Base-by-base conservation (phyloP, 2,329 filamentous ascomycete genomes). In the Aureobasidium sp. region DNA sequence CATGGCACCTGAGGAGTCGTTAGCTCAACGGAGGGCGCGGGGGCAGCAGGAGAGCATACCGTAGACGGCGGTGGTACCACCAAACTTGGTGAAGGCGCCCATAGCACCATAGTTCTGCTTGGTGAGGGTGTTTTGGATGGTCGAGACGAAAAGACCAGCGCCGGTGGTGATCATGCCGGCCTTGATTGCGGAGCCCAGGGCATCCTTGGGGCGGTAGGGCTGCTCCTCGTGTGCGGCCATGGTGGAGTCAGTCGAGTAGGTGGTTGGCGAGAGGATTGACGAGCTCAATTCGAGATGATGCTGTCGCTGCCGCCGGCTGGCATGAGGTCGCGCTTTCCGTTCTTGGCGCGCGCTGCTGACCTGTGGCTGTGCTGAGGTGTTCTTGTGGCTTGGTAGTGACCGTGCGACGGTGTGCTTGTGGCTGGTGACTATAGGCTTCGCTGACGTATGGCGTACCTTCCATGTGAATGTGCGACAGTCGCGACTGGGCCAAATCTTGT, bases 121-220 rank as follows among this genome's bases (percentile, higher is more conserved):
- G 61, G 87, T 82, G 69, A 97, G 83, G 63, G 91, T 90, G 80
- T 96, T 97, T 79, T 92, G 89, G 67, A 96, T 82, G 61, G 89
- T 87, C 56, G 90, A 88, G 64, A 88, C 74, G 75, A 91, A 82
- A 72, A 89, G 78, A 69, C 91, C 91, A 64, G 83, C 83, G 64
- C 79, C 78, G 70, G 86, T 85, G 64, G 87, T 86, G 69, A 90
- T 76, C 66, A 86, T 70, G 44, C 82, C 84, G 65, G 85, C 84
- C 73, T 84, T 85, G 72, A 87, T 77, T 56, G 87, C 83, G 66
- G 82, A 81, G 67, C 82, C 81, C 69, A 96, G 76, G 68, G 90
- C 86, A 82, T 96, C 89, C 75, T 87, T 84, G 53, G 88, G 85
- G 67, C 89, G 84, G 76, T 88, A 95, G 65, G 73, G 67, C 68